Conservation (phyloP, 2,329 filamentous ascomycete species). For the Cercospora berteroae region DNA sequence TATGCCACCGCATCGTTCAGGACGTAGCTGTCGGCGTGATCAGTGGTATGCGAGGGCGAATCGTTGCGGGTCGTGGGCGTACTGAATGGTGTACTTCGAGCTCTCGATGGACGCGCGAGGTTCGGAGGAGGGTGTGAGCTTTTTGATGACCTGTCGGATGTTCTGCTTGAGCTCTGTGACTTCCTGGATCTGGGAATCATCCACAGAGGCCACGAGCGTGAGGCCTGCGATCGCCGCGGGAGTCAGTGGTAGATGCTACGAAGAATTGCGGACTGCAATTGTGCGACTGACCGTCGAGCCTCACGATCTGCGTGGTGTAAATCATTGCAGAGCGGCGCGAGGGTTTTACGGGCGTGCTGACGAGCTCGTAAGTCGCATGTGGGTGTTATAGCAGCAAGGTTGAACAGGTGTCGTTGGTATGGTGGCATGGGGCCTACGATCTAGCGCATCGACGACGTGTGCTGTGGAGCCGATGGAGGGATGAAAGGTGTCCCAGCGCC, state of each 20-base stretch:
- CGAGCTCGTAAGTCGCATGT: background rate
- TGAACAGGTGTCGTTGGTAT: constrained; percentile 8
- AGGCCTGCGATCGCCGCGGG: constrained; percentile 61
- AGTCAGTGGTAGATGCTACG: constrained; percentile 18
- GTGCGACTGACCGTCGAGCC: constrained; percentile 72
- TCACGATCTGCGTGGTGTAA: constrained; percentile 78
- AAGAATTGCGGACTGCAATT: constrained; percentile 28
- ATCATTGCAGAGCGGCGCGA: constrained; percentile 31
- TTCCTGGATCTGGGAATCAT: constrained; percentile 77
- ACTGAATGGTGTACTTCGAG: constrained; percentile 81
- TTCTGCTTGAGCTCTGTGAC: constrained; percentile 87
- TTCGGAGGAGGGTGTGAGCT: constrained; percentile 84
- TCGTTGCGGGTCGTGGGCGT: constrained; percentile 39
- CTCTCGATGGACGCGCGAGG: constrained; percentile 90
- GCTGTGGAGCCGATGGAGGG: constrained; percentile 2
- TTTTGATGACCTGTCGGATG: constrained; percentile 83
- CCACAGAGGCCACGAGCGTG: constrained; percentile 90
- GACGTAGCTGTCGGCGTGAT: constrained; percentile 63
- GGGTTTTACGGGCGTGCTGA: background rate
- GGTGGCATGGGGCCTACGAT: background rate
- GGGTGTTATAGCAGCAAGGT: background rate
- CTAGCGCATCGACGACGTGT: background rate
- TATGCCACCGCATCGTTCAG: constrained; percentile 83
- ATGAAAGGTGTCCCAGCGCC: background rate
- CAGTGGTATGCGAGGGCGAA: constrained; percentile 20